Evolutionary conservation across 208 protist species (phyloP), one percentile per base, ranked within the genome.

Genomic region (Angomonas deanei): DNA sequence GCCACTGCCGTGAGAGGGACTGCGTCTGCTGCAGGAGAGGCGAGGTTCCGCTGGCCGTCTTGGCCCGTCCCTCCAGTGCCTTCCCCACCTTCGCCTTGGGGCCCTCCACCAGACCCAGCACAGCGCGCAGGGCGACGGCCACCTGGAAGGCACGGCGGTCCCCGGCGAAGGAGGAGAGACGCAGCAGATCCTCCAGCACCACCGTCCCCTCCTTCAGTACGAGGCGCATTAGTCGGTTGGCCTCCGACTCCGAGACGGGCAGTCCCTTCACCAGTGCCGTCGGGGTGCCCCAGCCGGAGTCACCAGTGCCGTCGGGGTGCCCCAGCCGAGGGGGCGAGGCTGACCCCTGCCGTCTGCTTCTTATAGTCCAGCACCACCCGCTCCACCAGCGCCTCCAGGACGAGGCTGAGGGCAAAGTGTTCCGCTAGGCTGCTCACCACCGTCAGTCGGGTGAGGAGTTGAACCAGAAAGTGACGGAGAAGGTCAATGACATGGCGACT

Each of bases 311-410:
- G 10, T 8, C 15, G 10, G 10, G 34, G 10, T 8, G 34, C 34
- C 53, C 60, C 19, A 57, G 30, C 26, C 57, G 61, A n/a, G 31
- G 30, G 3, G 64, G 46, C 46, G 61, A 52, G 13, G 57, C 3
- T 52, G 39, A 66, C 0, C 23, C 47, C 3, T 68, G 24, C 19
- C 23, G 32, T n/a, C 4, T 62, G 70, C 34, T 69, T 42, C 69
- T 82, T 76, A 58, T 84, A 88, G 34, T 78, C 80, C 10, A 91
- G 30, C 10, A 72, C 76, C 58, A 86, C 58, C 23, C 74, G 53
- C 26, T 71, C 67, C 10, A 86, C 59, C 1, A 79, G 33, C 11
- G 74, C 59, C 30, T 73, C 68, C 38, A 91, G 66, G 2, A 82
- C 8, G 10, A 53, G 5, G 19, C n/a, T 23, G 47, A 53, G 11